Evolutionary conservation across 2,329 filamentous ascomycete species (phyloP).

Genomic region (Magnaporthiopsis rhizophila): DNA sequence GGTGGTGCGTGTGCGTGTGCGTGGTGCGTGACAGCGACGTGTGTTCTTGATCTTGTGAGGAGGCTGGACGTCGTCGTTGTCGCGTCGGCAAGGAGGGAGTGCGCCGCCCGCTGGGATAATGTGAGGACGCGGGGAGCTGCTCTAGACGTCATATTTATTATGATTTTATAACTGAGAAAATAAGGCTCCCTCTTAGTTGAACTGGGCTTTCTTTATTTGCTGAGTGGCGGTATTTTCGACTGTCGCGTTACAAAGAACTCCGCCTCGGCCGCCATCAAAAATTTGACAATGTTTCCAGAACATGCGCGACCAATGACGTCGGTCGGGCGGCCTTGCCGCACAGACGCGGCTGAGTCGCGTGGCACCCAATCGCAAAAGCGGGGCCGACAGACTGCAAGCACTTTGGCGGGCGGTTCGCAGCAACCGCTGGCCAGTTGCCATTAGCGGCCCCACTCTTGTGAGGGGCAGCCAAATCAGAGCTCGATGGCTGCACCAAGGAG

Average conservation of each 20-base stretch:
- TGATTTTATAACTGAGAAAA: not conserved
- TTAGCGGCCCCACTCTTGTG: not conserved
- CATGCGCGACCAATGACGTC: not conserved
- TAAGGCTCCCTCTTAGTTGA: not conserved
- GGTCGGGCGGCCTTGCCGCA: too few species aligned
- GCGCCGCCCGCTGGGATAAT: not conserved
- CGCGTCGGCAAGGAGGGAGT: not conserved
- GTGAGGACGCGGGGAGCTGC: not conserved
- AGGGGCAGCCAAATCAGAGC: not conserved
- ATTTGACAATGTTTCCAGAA: not conserved
- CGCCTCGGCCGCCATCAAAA: not conserved
- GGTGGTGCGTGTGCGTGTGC: not conserved
- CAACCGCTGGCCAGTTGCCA: not conserved
- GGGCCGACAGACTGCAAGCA: not conserved
- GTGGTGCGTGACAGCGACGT: not conserved
- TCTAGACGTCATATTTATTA: constrained; percentile 3
- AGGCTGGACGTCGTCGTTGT: not conserved
- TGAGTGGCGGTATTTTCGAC: not conserved
- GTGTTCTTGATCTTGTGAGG: not conserved
- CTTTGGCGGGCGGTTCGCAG: not conserved
- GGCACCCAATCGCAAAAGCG: too few species aligned
- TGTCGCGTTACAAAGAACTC: not conserved
- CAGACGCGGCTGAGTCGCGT: not conserved
- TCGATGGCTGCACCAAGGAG: not conserved
- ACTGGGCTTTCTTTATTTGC: not conserved